phyloP scores from a whole-genome alignment of 1,139 yeast genomes.

The Candida gigantensis region DNA sequence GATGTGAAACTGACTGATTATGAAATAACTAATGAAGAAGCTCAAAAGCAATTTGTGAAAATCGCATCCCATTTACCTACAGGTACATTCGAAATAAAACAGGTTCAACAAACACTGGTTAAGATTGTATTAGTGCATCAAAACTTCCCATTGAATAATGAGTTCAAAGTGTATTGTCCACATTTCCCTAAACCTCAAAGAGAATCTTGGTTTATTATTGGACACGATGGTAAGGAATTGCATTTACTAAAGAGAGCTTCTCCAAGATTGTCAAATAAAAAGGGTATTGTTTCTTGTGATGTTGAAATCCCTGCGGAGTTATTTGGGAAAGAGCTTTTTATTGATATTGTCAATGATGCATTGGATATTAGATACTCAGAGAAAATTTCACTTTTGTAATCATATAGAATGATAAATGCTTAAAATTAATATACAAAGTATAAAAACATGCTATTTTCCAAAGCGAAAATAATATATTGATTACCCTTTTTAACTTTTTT shows the following conservation, averaged over 20 bases:
- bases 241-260: conserved; percentile 66
- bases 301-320: conserved; percentile 54
- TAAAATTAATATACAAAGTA: background rate
- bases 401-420: background rate
- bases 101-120: conserved; percentile 33
- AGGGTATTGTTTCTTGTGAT: conserved; percentile 43
- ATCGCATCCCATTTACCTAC: conserved; percentile 53
- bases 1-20: conserved; percentile 2
- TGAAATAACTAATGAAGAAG: conserved; percentile 17
- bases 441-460: background rate
- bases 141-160: conserved; percentile 54
- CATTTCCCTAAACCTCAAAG: conserved; percentile 88
- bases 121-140: conserved; percentile 53
- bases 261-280: conserved; percentile 50
- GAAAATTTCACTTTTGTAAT: conserved; percentile 8
- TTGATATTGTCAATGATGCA: conserved; percentile 67
- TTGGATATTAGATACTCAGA: conserved; percentile 48
- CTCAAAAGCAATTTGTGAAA: conserved; percentile 39
- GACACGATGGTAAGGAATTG: conserved; percentile 56
- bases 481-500: background rate
- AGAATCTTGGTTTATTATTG: conserved; percentile 88
- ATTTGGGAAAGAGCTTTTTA: conserved; percentile 42
- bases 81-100: conserved; percentile 37
- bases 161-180: conserved; percentile 72
- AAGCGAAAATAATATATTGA: too few relatives aligned